Base-by-base conservation (phyloP, 75 land plant species). In the Picea sitchensis region DNA sequence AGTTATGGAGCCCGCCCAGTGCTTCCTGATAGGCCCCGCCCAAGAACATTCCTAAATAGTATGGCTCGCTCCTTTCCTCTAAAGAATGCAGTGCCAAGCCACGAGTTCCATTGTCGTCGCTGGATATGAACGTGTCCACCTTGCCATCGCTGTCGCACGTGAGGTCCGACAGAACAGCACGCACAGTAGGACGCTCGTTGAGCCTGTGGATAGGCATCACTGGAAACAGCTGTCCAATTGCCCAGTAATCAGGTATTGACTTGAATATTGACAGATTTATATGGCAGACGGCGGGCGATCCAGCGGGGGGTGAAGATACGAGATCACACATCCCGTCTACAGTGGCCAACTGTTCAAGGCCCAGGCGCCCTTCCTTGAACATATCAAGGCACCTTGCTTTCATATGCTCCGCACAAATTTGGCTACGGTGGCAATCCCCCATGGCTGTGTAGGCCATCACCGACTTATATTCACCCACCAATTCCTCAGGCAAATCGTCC, bases 61-160 rank as follows among this genome's bases (percentile, higher is more conserved):
- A 96, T 34, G 80, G 84, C 59, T 90, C 92, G 21, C 82, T 78
- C 59, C 73, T 11, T 78, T 61, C 23, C 32, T 31, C 4, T 12
- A 34, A 61, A 14, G 80, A 61, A 15, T 79, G 59, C 2, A 81
- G 74, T 5, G 82, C 83, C 63, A 92, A 38, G 21, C 89, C 88
- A 62, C 85, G 96, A 21, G 90, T 78, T 0, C 85, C 90, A 51
- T 65, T 76, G 84, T 85, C 41, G 85, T 67, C 77, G 4, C 92
- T 92, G 2, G 87, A 91, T 26, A 96, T 86, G 79, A 94, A 96
- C 9, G 86, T 82, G 51, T 87, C 83, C 15, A 96, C 81, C 83
- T 94, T 96, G 38, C 99, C 99, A 75, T 96, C 99, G 80, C 99
- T 96, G 85, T 96, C 99, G 75, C 99, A 96, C 0, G 99, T 94